Evolutionary conservation across 2,329 filamentous ascomycete genomes (phyloP).

Genomic region (Aspergillus eucalypticola): DNA sequence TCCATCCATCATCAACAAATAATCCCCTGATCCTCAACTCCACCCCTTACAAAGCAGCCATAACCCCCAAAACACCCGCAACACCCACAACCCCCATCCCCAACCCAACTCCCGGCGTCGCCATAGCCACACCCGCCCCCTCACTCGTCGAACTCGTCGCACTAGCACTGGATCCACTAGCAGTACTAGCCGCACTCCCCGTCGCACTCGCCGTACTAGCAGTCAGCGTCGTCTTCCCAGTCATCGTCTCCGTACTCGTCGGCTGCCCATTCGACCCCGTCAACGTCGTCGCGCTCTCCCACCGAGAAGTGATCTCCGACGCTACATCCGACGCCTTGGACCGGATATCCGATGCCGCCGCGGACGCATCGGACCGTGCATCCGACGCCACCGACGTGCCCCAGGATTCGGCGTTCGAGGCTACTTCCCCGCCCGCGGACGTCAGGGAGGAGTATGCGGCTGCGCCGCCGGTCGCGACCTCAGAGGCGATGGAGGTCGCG

Average conservation of each 20-base stretch:
- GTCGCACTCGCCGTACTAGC: slow-evolving; percentile 20
- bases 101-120: slow-evolving; percentile 1
- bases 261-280: neutral
- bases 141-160: slow-evolving; percentile 19
- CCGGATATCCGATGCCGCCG: slow-evolving; percentile 13
- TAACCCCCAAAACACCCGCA: slow-evolving; percentile 32
- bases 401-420: slow-evolving; percentile 16
- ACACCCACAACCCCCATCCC: slow-evolving; percentile 23
- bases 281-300: slow-evolving; percentile 1
- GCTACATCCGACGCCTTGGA: slow-evolving; percentile 11
- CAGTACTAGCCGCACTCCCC: neutral
- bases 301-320: neutral
- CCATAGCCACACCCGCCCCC: slow-evolving; percentile 24
- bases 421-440: slow-evolving; percentile 11
- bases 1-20: neutral
- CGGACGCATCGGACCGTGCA: slow-evolving; percentile 10
- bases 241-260: neutral
- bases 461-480: slow-evolving; percentile 11
- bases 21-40: neutral
- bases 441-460: neutral
- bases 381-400: slow-evolving; percentile 16
- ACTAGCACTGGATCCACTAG: neutral
- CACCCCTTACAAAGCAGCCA: slow-evolving; percentile 30
- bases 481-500: neutral
- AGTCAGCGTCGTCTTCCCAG: slow-evolving; percentile 20